A percentile compares a stretch with the other conserved stretches of the same genome.
Conservation (phyloP, 352 stramenopile genomes). For the Globisporangium echinulatum region DNA sequence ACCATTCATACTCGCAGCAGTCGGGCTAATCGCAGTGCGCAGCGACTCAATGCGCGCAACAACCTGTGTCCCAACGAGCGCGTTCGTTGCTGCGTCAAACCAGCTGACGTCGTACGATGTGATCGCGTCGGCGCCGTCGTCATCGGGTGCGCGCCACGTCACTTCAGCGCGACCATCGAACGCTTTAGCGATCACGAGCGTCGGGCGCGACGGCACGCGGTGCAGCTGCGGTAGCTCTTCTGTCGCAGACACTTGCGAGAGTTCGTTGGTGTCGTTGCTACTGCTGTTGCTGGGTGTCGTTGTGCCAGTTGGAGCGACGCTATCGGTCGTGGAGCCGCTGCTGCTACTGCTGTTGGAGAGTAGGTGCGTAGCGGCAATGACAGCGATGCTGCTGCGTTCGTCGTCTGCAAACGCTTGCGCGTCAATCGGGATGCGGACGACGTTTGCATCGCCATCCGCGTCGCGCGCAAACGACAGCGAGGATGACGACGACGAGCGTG, state of each 20-base stretch:
- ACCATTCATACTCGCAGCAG: slow-evolving; percentile 2
- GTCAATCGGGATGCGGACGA: slow-evolving; percentile 2
- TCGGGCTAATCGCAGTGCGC: not conserved
- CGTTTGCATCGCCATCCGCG: not conserved
- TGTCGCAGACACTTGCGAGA: not conserved
- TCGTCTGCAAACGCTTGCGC: slow-evolving; percentile 1
- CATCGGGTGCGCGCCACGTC: slow-evolving; percentile 51
- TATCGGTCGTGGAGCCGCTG: not conserved
- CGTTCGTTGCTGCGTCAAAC: slow-evolving; percentile 42
- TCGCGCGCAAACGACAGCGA: not conserved
- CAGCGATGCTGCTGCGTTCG: not conserved
- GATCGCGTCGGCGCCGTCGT: slow-evolving; percentile 58
- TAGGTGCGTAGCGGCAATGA: not conserved
- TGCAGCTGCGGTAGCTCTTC: slow-evolving; percentile 21
- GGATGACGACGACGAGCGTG: not conserved
- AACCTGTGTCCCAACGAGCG: slow-evolving; percentile 33
- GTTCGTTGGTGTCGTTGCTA: not conserved
- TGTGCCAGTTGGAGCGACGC: not conserved
- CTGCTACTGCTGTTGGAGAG: not conserved
- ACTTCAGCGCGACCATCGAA: slow-evolving; percentile 52
- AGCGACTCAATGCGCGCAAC: slow-evolving; percentile 22
- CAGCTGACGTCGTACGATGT: slow-evolving; percentile 55
- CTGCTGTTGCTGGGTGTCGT: not conserved
- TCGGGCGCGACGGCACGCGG: slow-evolving; percentile 60
- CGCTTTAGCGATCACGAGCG: slow-evolving; percentile 41